Evolutionary conservation across 805 yeast species (phyloP), one percentile per base, ranked within the genome.

Genomic region (Lachancea sp.): DNA sequence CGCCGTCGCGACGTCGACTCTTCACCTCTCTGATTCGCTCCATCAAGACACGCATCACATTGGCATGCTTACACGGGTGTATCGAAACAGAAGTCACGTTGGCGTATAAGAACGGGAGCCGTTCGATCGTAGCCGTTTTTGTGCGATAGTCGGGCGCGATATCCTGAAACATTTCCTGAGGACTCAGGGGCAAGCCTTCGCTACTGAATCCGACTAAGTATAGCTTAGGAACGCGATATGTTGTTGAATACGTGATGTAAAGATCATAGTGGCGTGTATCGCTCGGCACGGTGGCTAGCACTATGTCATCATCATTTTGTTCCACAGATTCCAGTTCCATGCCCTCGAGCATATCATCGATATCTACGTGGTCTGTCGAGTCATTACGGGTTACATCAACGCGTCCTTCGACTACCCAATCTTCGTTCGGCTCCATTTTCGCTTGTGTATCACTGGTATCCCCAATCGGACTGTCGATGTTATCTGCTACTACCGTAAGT

Each of bases 11-110:
- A 52, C 57, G 48, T 51, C 61, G 25, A 51, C 56, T 57, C 42
- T 69, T 67, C 9, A 75, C 77, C n/a, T 64, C 55, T 22, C 75
- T 75, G 1, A 95, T 87, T 46, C 80, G 70, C 42, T 78, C 82
- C 74, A 92, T 77, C 46, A 92, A 68, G 32, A 88, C 83, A 52
- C 78, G 80, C 98, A 92, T 92, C 16, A 92, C 98, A 29, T 82
- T 78, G 1, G 97, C 89, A 60, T 92, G 98, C 50, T 82, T 80
- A 60, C 98, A 92, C 1, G 98, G 98, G 59, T 92, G 98, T 37
- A 92, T 90, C 6, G 96, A 85, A 5, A 92, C 88, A 0, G 84
- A 71, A 2, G 60, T 51, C 8, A 54, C 45, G 0, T 92, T 83
- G 55, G 80, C 77, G 35, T 74, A 77, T 38, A 80, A 71, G 52